Percentiles rank a stretch among this genome's conserved stretches.
Conservation (phyloP, 1,139 yeast species). For the Pichia sp. region DNA sequence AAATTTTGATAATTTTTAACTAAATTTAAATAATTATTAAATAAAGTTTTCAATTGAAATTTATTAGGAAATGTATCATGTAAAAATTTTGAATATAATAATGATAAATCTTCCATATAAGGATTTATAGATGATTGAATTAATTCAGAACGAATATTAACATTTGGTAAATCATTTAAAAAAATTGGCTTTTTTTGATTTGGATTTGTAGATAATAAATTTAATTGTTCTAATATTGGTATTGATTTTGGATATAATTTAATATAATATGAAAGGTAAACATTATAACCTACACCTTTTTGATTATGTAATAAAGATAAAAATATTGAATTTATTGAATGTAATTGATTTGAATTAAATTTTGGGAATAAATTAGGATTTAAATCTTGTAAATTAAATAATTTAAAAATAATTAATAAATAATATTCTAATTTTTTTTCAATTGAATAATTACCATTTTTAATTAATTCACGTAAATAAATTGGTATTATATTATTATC, state of each 20-base stretch:
- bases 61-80: constrained; percentile 3
- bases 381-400: neutral
- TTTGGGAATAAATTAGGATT: neutral
- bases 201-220: constrained; percentile 2
- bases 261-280: constrained; percentile 10
- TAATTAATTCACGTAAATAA: constrained; percentile 8
- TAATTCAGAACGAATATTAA: constrained; percentile 9
- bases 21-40: constrained; percentile 1
- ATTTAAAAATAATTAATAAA: constrained; percentile 8
- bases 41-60: constrained; percentile 1
- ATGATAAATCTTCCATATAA: constrained; percentile 7
- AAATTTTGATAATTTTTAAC: constrained; percentile 3
- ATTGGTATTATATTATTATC: constrained; percentile 8
- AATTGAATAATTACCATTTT: neutral
- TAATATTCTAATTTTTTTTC: constrained; percentile 11
- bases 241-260: constrained; percentile 11
- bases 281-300: constrained; percentile 3
- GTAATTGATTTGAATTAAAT: constrained; percentile 3
- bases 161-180: constrained; percentile 6
- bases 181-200: neutral
- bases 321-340: constrained; percentile 9
- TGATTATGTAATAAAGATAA: constrained; percentile 7
- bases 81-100: constrained; percentile 11
- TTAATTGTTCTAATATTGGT: constrained; percentile 2
- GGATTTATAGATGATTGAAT: constrained; percentile 5